Base-by-base conservation (phyloP, 371 early-diverging fungal genomes). In the Saksenaea oblongispora region DNA sequence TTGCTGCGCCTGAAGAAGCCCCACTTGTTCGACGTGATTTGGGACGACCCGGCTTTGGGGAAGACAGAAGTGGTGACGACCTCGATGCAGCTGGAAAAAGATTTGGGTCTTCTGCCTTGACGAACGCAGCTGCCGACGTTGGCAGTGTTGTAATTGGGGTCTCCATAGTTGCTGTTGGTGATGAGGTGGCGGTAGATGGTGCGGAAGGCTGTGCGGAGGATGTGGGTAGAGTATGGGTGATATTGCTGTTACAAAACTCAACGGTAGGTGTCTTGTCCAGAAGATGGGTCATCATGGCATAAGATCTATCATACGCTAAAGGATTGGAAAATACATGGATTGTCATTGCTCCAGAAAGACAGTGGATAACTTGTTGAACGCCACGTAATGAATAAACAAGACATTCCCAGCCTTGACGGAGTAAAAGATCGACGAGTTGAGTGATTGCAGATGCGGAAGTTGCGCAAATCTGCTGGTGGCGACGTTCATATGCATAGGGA, bases 351-450 rank as follows among this genome's bases (percentile, higher is more conserved):
- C 77, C 75, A 3, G 80, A 71, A 9, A 80, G 36, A 55, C 73
- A 80, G 47, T 80, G 73, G 13, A 80, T 56, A 3, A 73, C 70
- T 55, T 80, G 74, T 18, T 76, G 80, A 0, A 76, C 66, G 0
- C 80, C 80, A 34, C 80, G 71, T n/a, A 80, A 64, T 1, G 75
- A 67, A 58, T 76, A 76, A 69, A 76, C 71, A 34, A 80, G 63
- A 54, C 73, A 71, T 53, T 69, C 75, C 42, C 69, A 39, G 2
- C 75, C 77, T 11, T 66, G 66, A 37, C 63, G 59, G 2, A 79
- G 35, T 3, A 79, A 34, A 14, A 63, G 59, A 14, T 70, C 70
- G 1, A 66, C 68, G 4, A 73, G 62, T 1, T 60, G 53, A 2
- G 70, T 71, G 10, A 79, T 79, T 3, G 66, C 57, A 8, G 59